phyloP scores from a whole-genome alignment of 2,329 filamentous ascomycete genomes.

The Exophiala calicioides region DNA sequence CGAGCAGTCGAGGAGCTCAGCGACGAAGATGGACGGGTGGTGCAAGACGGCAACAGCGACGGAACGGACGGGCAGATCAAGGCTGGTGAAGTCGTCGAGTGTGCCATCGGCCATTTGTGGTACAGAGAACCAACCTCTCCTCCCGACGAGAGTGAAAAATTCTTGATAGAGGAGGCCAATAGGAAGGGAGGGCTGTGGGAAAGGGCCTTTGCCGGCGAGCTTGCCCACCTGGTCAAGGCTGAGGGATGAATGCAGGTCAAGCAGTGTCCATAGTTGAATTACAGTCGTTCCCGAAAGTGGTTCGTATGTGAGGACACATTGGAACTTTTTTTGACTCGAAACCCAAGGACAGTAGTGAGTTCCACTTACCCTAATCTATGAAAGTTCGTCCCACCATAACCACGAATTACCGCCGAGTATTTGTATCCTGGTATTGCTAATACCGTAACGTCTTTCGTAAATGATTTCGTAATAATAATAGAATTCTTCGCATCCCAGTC shows the following conservation, averaged over 20 bases:
- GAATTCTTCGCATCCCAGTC: slow-evolving; percentile 33
- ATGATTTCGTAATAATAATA: slow-evolving; percentile 33
- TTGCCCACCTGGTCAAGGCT: background rate
- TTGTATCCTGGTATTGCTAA: background rate
- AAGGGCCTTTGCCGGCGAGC: background rate
- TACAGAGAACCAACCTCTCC: background rate
- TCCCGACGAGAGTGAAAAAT: slow-evolving; percentile 1
- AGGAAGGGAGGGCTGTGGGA: background rate
- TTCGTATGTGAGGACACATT: too few relatives aligned
- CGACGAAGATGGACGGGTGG: background rate
- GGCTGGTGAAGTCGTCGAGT: slow-evolving; percentile 1
- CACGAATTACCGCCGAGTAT: background rate
- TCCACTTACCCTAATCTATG: background rate
- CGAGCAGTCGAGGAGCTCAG: slow-evolving; percentile 1
- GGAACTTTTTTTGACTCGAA: too few relatives aligned
- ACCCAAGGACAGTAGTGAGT: too few relatives aligned
- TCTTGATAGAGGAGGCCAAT: background rate
- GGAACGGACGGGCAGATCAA: slow-evolving; percentile 2
- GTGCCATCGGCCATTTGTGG: background rate
- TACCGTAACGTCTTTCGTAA: background rate
- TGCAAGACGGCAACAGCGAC: slow-evolving; percentile 2
- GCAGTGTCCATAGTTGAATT: too few relatives aligned
- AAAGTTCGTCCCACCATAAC: background rate
- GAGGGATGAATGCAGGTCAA: too few relatives aligned
- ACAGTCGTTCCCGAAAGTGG: too few relatives aligned